Percentiles rank a stretch among this genome's conserved stretches.
These are phyloP conservation scores for Poa pratensis DNA, from an alignment of 176 grass and related monocot species.

Conservation along the genomic window DNA sequence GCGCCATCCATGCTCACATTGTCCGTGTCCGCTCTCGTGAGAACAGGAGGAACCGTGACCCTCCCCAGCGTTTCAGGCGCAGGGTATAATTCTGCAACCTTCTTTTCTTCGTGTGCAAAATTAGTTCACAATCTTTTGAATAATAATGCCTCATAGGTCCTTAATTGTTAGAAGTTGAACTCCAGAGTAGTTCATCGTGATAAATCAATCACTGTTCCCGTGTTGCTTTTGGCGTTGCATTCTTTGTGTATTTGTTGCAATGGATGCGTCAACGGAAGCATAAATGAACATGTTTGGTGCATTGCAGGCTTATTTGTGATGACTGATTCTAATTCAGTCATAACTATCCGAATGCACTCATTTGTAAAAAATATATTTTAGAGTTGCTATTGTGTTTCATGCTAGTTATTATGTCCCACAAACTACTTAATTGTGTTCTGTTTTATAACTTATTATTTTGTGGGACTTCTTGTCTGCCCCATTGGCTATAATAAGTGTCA, in stretches of 20 bases:
- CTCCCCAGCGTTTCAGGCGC: constrained; percentile 65
- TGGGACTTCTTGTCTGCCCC: constrained; percentile 41
- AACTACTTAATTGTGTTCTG: not conserved
- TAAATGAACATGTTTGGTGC: constrained; percentile 53
- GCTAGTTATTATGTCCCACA: too few species aligned
- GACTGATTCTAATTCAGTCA: constrained; percentile 34
- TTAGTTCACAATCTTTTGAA: not conserved
- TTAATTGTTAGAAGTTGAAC: not conserved
- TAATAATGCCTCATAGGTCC: not conserved
- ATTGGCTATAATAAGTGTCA: constrained; percentile 24
- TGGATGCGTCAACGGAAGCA: constrained; percentile 72
- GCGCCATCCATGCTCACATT: constrained; percentile 67
- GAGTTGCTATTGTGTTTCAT: not conserved
- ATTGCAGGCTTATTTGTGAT: constrained; percentile 33
- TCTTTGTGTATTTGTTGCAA: constrained; percentile 48
- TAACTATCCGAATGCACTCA: constrained; percentile 23
- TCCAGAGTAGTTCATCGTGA: not conserved
- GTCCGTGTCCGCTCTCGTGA: constrained; percentile 63
- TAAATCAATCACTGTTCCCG: not conserved
- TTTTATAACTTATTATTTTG: not conserved
- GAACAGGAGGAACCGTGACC: constrained; percentile 69
- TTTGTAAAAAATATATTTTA: constrained; percentile 1
- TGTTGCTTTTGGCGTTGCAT: constrained; percentile 68
- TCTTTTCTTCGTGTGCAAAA: not conserved
- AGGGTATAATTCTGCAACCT: constrained; percentile 47